Base-by-base conservation (phyloP, 177 flowering plant species). In the Vitis hybrid region DNA sequence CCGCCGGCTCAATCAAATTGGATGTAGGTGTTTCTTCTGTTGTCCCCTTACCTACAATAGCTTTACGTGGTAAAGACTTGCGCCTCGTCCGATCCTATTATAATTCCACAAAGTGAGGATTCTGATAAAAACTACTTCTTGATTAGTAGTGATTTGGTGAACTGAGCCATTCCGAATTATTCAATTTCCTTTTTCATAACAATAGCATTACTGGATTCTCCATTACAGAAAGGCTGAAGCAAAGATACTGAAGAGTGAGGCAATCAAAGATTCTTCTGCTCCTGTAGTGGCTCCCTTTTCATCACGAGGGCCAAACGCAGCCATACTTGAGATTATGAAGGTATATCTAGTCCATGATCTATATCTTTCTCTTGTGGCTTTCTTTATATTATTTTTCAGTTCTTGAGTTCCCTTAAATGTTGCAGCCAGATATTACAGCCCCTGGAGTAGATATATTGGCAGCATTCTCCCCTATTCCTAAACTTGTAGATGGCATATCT, bases 341-440 rank as follows among this genome's bases (percentile, higher is more conserved):
- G 85, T 83, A 46, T 6, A 15, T 21, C 46, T 40, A 40, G 46
- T 40, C 8, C 46, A 40, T 40, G 46, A 40, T 40, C 46, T 40
- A 40, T 40, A 40, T 40, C 6, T 40, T 40, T 40, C 46, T 40
- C 46, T 40, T 40, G 46, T 27, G 30, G 24, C 15, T 27, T 27
- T 27, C 46, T 5, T 30, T n/a, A 19, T 51, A 11, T 12, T 32
- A 63, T 71, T n/a, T 15, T 17, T 1, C 46, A 67, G 3, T 4
- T 13, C 8, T 10, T 4, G 30, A 10, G 11, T 18, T 6, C 12
- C n/a, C 1, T 18, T 6, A 48, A 64, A 48, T 13, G 6, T 4
- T 69, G 62, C 77, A 82, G 83, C 85, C 85, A 2, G 85, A 82
- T 74, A 54, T 82, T 35, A 75, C 51, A 24, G 85, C 83, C 10